These are phyloP conservation scores for Sporothrix sp. DNA, from an alignment of 2,329 filamentous ascomycete species.

Conservation along the genomic window DNA sequence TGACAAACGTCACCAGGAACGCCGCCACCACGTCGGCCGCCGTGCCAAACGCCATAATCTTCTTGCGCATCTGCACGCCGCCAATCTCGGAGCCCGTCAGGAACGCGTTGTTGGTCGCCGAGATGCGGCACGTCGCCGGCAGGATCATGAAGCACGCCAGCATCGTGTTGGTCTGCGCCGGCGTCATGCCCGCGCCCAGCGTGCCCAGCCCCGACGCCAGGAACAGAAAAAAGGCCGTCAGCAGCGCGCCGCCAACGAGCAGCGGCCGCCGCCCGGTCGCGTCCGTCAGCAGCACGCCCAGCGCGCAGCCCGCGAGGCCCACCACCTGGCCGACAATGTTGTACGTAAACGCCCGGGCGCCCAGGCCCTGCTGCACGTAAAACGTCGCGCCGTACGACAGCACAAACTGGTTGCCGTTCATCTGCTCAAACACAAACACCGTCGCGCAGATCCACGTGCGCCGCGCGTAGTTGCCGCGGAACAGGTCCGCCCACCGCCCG, in stretches of 20 bases:
- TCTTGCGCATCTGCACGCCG: conserved; percentile 13
- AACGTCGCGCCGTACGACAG: conserved; percentile 15
- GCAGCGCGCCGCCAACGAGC: conserved; percentile 1
- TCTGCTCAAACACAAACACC: conserved; percentile 16
- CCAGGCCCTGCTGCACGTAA: conserved; percentile 15
- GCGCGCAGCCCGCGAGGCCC: conserved; percentile 6
- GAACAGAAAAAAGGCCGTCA: conserved; percentile 11
- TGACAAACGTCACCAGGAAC: conserved; percentile 12
- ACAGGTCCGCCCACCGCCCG: conserved; percentile 12
- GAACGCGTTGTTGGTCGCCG: conserved; percentile 12
- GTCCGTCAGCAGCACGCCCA: conserved; percentile 9
- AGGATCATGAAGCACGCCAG: conserved; percentile 14
- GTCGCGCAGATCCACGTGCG: conserved; percentile 16
- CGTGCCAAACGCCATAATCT: conserved; percentile 13
- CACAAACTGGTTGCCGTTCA: conserved; percentile 17
- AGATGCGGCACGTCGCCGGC: conserved; percentile 13
- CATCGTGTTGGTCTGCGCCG: conserved; percentile 12
- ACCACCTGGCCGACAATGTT: conserved; percentile 15
- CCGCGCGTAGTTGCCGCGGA: conserved; percentile 15
- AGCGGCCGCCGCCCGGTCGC: conserved; percentile 11
- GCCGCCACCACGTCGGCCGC: conserved; percentile 8
- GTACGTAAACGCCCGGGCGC: conserved; percentile 16
- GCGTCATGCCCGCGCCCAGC: not conserved
- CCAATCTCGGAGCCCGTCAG: conserved; percentile 13
- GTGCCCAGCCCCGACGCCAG: conserved; percentile 11